phyloP scores from a whole-genome alignment of 495 filamentous ascomycete genomes.

The Wilcoxina mikolae region DNA sequence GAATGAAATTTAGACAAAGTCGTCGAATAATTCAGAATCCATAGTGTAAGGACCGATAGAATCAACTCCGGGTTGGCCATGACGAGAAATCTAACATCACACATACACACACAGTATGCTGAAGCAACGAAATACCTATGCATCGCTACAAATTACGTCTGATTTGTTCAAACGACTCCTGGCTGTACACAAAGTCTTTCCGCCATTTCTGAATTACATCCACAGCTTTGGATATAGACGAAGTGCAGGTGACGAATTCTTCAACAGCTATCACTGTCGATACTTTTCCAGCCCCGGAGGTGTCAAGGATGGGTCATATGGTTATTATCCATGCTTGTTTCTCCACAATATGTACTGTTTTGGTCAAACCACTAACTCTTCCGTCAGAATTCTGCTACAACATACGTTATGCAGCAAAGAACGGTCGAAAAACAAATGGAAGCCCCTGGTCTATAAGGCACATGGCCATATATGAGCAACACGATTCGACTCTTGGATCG shows the following conservation, averaged over 20 bases:
- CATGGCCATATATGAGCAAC: not conserved
- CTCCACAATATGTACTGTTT: not conserved
- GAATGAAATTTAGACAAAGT: too few species aligned
- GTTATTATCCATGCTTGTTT: not conserved
- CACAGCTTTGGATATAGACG: not conserved
- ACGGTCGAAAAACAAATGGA: not conserved
- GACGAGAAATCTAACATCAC: too few species aligned
- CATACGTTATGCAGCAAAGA: not conserved
- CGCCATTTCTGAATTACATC: not conserved
- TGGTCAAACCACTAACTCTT: not conserved
- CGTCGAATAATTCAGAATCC: too few species aligned
- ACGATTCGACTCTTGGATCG: not conserved
- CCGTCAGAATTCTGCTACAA: not conserved
- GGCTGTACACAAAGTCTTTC: too few species aligned
- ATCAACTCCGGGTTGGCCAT: too few species aligned
- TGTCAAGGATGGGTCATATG: not conserved
- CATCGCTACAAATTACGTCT: too few species aligned
- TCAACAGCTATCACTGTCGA: not conserved
- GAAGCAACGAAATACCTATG: too few species aligned
- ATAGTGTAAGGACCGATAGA: too few species aligned
- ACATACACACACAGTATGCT: too few species aligned
- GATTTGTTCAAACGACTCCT: too few species aligned
- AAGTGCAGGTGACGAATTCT: not conserved
- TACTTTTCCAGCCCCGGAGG: not conserved
- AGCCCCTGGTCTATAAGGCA: not conserved